A percentile compares a stretch with the other conserved stretches of the same genome.
Conservation (phyloP, 768 basidiomycete species). For the Mycena metata region DNA sequence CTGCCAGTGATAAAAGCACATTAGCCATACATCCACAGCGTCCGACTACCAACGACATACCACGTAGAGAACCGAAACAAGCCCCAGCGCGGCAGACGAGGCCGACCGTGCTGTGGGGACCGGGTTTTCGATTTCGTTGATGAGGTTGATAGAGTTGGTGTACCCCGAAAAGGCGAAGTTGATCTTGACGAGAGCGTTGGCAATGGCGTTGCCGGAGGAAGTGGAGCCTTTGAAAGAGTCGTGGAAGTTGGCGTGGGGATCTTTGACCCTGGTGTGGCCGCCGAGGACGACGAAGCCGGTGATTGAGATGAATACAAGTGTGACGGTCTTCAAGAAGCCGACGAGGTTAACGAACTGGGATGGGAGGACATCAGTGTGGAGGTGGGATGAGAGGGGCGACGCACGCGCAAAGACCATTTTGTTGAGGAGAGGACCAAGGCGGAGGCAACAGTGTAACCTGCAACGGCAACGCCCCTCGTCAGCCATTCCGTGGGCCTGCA, state of each 20-base stretch:
- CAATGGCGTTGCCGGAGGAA: slow-evolving; percentile 60
- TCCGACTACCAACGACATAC: neutral
- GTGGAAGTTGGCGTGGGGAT: slow-evolving; percentile 71
- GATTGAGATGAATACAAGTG: slow-evolving; percentile 65
- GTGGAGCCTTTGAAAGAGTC: slow-evolving; percentile 70
- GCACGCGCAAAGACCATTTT: slow-evolving; percentile 54
- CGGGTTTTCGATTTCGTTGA: slow-evolving; percentile 61
- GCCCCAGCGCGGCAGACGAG: slow-evolving; percentile 58
- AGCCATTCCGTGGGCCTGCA: slow-evolving; percentile 12
- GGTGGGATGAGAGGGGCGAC: slow-evolving; percentile 48
- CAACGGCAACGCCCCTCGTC: slow-evolving; percentile 45
- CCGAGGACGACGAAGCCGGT: slow-evolving; percentile 73
- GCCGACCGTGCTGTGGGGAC: slow-evolving; percentile 61
- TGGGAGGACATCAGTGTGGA: slow-evolving; percentile 18
- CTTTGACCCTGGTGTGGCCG: slow-evolving; percentile 66
- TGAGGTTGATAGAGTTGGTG: slow-evolving; percentile 56
- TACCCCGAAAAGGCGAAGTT: slow-evolving; percentile 56
- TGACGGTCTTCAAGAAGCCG: slow-evolving; percentile 62
- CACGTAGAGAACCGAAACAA: slow-evolving; percentile 62
- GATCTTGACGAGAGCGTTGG: slow-evolving; percentile 53
- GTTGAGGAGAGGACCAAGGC: slow-evolving; percentile 35
- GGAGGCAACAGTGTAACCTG: slow-evolving; percentile 38
- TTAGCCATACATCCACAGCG: neutral
- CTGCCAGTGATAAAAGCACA: neutral
- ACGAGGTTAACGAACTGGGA: slow-evolving; percentile 43